Evolutionary conservation across 1,284 basidiomycete genomes (phyloP), one percentile per base, ranked within the genome.

Genomic region (Pisolithus thermaeus): DNA sequence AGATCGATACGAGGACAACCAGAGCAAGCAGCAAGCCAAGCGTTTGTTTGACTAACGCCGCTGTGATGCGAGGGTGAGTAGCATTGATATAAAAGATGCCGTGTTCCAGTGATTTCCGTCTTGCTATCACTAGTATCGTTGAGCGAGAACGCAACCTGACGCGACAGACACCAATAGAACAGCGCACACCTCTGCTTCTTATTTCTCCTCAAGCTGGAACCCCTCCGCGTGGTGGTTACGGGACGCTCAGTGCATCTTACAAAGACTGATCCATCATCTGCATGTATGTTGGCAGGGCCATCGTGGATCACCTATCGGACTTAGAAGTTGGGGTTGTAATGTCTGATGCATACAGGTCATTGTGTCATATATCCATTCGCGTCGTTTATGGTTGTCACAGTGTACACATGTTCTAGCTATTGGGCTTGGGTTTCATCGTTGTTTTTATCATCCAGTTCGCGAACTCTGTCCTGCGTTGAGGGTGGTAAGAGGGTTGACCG

Each of bases 1-100:
- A 4, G 92, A 96, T 70, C 77, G 83, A 20, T 93, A 88, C 61
- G 83, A 90, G 57, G 90, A 92, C 60, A 95, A 93, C 63, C 82
- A 84, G 49, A 84, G 81, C 44, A 92, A 92, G 66, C 76, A 76
- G 47, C 45, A 49, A 44, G 64, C 65, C 0, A 84, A 79, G 59
- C 77, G 92, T 25, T 70, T 80, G 92, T 25, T 70, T 80, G 55
- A 87, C 85, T 9, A 90, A 83, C 7, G 79, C 86, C 8, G 78
- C 83, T 7, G 76, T 92, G 50, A 93, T 94, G 91, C 78, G 84
- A 62, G 88, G 87, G 86, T 87, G 28, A 40, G 75, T 69, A 12
- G 12, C 30, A 32, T 3, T 11, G 1, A 16, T 4, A 14, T 18
- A 4, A 18, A 20, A 20, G 1, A 28, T 16, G 38, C n/a, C 18